Conservation (phyloP, 805 yeast genomes). For the Saccharomycopsis microspora region DNA sequence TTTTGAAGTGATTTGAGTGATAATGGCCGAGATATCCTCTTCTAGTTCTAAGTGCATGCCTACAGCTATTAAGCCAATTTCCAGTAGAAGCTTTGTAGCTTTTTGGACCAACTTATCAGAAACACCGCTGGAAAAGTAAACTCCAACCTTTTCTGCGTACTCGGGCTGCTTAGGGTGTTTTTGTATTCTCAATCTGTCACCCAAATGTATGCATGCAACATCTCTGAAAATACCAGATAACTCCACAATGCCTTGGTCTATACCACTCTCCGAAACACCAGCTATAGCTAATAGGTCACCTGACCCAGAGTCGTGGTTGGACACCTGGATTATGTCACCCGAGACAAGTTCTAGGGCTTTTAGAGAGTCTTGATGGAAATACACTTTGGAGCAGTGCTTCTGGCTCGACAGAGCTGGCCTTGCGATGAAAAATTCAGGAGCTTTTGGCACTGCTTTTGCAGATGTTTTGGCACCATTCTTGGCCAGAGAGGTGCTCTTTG, state of each 20-base stretch:
- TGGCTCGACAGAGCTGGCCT: conserved; percentile 23
- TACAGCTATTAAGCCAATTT: conserved; percentile 26
- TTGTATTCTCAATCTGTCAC: conserved; percentile 38
- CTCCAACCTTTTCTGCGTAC: conserved; percentile 21
- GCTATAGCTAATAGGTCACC: too few species aligned
- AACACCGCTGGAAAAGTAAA: conserved; percentile 4
- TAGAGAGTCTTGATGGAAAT: conserved; percentile 32
- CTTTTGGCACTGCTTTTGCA: conserved; percentile 24
- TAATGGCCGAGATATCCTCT: conserved; percentile 15
- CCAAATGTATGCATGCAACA: conserved; percentile 32
- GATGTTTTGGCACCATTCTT: too few species aligned
- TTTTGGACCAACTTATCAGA: conserved; percentile 37
- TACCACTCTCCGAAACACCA: too few species aligned
- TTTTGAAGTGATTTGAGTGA: conserved; percentile 20
- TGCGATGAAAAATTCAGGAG: conserved; percentile 31
- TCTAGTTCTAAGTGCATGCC: conserved; percentile 18
- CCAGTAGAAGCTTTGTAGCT: conserved; percentile 52
- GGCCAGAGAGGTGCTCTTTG: too few species aligned
- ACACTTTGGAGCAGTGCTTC: conserved; percentile 28
- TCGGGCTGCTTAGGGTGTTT: conserved; percentile 40
- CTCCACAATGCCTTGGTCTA: conserved; percentile 25
- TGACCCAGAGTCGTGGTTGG: conserved; percentile 29
- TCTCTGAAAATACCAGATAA: conserved; percentile 36
- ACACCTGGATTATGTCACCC: conserved; percentile 35
- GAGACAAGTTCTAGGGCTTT: conserved; percentile 33